phyloP scores from a whole-genome alignment of 352 stramenopile genomes.

The Phytophthora macrochlamydospora region DNA sequence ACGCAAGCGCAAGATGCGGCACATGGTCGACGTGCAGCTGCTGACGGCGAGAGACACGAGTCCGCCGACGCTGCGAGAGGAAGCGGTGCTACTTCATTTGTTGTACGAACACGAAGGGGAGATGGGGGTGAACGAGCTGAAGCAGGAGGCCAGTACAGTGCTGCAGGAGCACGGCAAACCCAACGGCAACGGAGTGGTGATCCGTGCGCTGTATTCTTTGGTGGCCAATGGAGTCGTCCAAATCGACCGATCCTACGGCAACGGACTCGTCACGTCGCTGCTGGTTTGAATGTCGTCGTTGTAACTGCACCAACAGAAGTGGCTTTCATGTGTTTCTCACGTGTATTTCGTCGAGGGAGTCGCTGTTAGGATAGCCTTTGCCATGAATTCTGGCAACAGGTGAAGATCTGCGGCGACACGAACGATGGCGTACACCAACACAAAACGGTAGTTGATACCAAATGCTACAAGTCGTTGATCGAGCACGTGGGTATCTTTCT shows the following conservation, averaged over 20 bases:
- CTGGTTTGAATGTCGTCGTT: constrained; percentile 40
- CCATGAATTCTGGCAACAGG: too few species aligned
- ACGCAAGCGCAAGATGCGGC: constrained; percentile 66
- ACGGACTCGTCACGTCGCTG: constrained; percentile 68
- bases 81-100: constrained; percentile 67
- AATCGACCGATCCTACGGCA: constrained; percentile 68
- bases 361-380: too few species aligned
- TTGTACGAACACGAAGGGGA: constrained; percentile 65
- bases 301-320: neutral
- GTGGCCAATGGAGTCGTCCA: constrained; percentile 74
- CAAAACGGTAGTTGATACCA: too few species aligned
- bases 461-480: too few species aligned
- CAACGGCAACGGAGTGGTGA: constrained; percentile 46
- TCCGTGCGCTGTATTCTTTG: constrained; percentile 70
- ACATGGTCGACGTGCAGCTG: constrained; percentile 73
- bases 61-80: constrained; percentile 49
- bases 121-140: constrained; percentile 69
- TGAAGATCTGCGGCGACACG: too few species aligned
- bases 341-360: too few species aligned
- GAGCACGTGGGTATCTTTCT: too few species aligned
- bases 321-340: too few species aligned
- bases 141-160: constrained; percentile 49
- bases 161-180: constrained; percentile 50
- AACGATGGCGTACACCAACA: too few species aligned
- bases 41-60: constrained; percentile 52